phyloP scores from a whole-genome alignment of 345 rosid species.

The Salix dunnii region DNA sequence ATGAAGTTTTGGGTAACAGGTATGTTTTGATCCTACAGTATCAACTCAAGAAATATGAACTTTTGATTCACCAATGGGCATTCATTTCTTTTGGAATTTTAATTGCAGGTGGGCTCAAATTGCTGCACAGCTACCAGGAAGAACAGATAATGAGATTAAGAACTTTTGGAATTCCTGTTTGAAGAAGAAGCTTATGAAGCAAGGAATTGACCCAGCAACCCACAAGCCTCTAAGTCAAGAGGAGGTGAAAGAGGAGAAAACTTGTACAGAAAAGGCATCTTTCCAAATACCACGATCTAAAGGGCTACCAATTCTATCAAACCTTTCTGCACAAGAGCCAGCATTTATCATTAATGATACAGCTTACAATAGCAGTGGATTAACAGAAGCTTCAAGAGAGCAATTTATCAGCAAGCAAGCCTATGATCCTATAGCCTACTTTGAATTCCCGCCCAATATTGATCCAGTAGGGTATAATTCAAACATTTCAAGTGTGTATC shows the following conservation, averaged over 20 bases:
- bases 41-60: not conserved
- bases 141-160: constrained; percentile 72
- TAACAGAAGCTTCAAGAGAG: constrained; percentile 27
- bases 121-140: constrained; percentile 56
- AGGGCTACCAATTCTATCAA: constrained; percentile 16
- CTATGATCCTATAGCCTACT: constrained; percentile 36
- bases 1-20: constrained; percentile 45
- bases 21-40: constrained; percentile 14
- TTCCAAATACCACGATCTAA: constrained; percentile 6
- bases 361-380: constrained; percentile 12
- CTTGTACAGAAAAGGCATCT: constrained; percentile 10
- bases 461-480: constrained; percentile 27
- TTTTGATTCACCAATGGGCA: not conserved
- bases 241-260: constrained; percentile 35
- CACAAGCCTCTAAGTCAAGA: constrained; percentile 40
- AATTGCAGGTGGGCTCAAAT: constrained; percentile 65
- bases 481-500: constrained; percentile 18
- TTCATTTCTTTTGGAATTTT: not conserved
- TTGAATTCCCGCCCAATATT: constrained; percentile 30
- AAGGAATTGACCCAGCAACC: constrained; percentile 64
- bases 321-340: constrained; percentile 31
- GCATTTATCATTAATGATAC: constrained; percentile 35
- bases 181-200: constrained; percentile 70
- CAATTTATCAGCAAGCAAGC: constrained; percentile 24
- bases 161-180: constrained; percentile 66